Evolutionary conservation across 352 stramenopile genomes (phyloP), one percentile per base, ranked within the genome.

Genomic region (Globisporangium alternatum): DNA sequence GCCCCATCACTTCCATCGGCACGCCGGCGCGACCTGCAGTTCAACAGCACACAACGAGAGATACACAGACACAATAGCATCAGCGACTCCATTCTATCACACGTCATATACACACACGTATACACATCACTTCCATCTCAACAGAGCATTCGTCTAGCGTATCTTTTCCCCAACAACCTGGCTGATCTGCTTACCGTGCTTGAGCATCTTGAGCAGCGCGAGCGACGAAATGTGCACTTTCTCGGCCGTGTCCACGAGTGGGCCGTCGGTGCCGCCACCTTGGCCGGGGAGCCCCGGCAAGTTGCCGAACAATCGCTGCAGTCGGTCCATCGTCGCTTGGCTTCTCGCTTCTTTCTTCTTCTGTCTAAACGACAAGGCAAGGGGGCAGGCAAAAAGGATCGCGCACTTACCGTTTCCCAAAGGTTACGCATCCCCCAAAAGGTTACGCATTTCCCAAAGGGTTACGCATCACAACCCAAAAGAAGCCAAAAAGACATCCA

Each of bases 1-100:
- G 83, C 2, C 98, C 98, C 98, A 99, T 99, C 17, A 99, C 98
- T 82, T 99, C 98, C 96, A 99, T 99, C n/a, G 98, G 98, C 44
- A 99, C 97, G 44, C 98, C 98, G 9, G 97, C 97, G 17, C 98
- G 95, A 25, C 82, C 82, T 91, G 56, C 19, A 21, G n/a, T 22
- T 5, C 25, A 60, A 21, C 6, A 30, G 3, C n/a, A 52, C 21
- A 17, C 45, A 28, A 49, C 2, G 17, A 49, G 19, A 49, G 19
- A 15, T 10, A 44, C 13, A 31, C 31, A 47, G 19, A 19, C 5
- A 17, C 35, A 45, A 12, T 43, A 22, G 28, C 33, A 31, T 60
- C 33, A 60, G 35, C 39, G 33, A 60, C 7, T 37, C 33, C 4
- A 7, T 15, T 30, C 21, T 41, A 10, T 19, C 30, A 15, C 13